Conservation (phyloP, 2,329 filamentous ascomycete genomes). For the Verticillium longisporum region DNA sequence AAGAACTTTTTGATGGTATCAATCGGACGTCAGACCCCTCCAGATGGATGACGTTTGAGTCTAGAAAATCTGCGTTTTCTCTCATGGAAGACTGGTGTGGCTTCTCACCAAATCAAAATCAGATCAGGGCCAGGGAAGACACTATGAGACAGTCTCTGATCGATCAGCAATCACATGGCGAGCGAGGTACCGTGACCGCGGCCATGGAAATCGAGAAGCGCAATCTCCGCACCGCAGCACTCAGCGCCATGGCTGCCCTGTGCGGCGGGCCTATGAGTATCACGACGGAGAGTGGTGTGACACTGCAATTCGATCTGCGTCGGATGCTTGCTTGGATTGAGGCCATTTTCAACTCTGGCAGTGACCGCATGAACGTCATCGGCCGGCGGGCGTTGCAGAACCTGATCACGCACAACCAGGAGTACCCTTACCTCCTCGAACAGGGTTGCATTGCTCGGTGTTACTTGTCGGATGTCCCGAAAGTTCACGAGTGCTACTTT, state of each 20-base stretch:
- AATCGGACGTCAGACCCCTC: conserved; percentile 78
- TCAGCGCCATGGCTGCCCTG: conserved; percentile 92
- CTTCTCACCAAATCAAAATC: conserved; percentile 82
- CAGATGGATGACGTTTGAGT: conserved; percentile 96
- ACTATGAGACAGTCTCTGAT: conserved; percentile 81
- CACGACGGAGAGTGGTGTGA: conserved; percentile 79
- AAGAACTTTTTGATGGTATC: conserved; percentile 87
- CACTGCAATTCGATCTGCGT: conserved; percentile 83
- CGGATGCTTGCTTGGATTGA: conserved; percentile 95
- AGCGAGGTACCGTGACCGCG: conserved; percentile 72
- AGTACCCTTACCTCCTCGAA: conserved; percentile 78
- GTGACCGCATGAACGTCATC: conserved; percentile 86
- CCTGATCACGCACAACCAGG: conserved; percentile 82
- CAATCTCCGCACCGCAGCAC: conserved; percentile 79
- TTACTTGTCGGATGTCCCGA: conserved; percentile 73
- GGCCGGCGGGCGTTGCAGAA: conserved; percentile 85
- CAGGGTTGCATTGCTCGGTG: conserved; percentile 80
- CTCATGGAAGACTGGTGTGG: conserved; percentile 99
- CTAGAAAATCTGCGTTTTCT: conserved; percentile 88
- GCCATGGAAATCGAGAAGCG: conserved; percentile 97
- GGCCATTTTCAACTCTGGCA: conserved; percentile 85
- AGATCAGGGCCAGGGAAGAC: conserved; percentile 77
- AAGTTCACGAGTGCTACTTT: conserved; percentile 92
- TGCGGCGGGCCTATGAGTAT: conserved; percentile 83
- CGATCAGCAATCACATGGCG: conserved; percentile 68